Conservation (phyloP, 2,329 filamentous ascomycete species). For the Sordariomycetes sp. region DNA sequence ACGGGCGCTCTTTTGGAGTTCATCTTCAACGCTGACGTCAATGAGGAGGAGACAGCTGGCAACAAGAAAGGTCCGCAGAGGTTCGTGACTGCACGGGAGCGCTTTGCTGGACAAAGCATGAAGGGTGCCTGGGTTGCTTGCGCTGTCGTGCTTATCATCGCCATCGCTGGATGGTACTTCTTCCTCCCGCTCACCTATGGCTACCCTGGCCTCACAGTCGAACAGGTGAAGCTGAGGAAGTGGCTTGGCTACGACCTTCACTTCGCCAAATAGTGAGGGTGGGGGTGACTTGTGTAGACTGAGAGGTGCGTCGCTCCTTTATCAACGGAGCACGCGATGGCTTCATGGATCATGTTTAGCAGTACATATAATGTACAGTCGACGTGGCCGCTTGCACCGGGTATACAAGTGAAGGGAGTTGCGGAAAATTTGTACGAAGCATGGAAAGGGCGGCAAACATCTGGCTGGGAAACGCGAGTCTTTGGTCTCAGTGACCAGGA, state of each 20-base stretch:
- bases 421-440: too few species aligned
- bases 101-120: constrained; percentile 71
- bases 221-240: constrained; percentile 74
- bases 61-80: constrained; percentile 38
- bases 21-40: constrained; percentile 78
- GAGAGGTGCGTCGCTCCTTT: too few species aligned
- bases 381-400: too few species aligned
- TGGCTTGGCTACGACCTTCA: constrained; percentile 97
- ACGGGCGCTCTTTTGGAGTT: constrained; percentile 91
- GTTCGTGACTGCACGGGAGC: constrained; percentile 71
- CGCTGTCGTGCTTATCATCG: constrained; percentile 56
- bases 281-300: too few species aligned
- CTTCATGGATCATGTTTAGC: too few species aligned
- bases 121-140: constrained; percentile 71
- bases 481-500: too few species aligned
- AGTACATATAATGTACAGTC: too few species aligned
- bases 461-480: too few species aligned
- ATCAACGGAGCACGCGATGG: too few species aligned
- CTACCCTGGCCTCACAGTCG: constrained; percentile 75
- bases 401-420: too few species aligned
- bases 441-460: too few species aligned
- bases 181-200: constrained; percentile 95
- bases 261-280: constrained; percentile 91
- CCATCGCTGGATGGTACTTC: constrained; percentile 77
- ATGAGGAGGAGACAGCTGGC: constrained; percentile 38